Evolutionary conservation across 768 basidiomycete species (phyloP).

Genomic region (Amanita rubescens): DNA sequence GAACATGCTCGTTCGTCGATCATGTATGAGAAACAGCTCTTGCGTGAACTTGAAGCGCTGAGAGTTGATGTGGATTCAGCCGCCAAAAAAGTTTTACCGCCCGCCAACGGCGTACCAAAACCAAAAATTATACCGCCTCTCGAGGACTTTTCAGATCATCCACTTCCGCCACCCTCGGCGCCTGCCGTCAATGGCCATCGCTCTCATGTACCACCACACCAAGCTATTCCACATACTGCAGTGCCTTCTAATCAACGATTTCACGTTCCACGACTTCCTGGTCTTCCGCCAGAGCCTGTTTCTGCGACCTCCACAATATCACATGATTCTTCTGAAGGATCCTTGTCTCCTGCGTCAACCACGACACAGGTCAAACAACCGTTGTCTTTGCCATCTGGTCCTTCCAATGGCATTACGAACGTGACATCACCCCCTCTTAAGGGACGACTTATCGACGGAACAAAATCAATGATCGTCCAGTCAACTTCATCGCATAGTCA

Average conservation of each 20-base stretch:
- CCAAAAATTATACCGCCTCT: conserved; percentile 56
- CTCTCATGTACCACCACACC: conserved; percentile 15
- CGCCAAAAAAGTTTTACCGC: conserved; percentile 46
- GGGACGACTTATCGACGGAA: conserved; percentile 64
- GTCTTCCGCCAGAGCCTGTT: conserved; percentile 9
- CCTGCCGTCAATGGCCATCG: conserved; percentile 30
- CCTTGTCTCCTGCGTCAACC: conserved; percentile 15
- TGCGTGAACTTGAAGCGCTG: conserved; percentile 84
- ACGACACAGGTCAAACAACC: conserved; percentile 20
- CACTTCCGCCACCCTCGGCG: conserved; percentile 18
- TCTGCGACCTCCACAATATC: conserved; percentile 22
- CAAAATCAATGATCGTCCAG: conserved; percentile 75
- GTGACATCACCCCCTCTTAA: conserved; percentile 38
- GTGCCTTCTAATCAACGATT: conserved; percentile 12
- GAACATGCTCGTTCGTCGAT: conserved; percentile 91
- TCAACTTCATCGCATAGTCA: conserved; percentile 33
- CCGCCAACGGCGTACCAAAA: conserved; percentile 46
- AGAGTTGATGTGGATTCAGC: conserved; percentile 67
- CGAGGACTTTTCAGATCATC: conserved; percentile 47
- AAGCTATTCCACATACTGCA: conserved; percentile 30
- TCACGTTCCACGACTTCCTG: conserved; percentile 12
- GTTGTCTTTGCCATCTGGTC: conserved; percentile 34
- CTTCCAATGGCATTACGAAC: conserved; percentile 31
- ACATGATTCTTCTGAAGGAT: conserved; percentile 16
- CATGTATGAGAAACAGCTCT: conserved; percentile 83